phyloP scores from a whole-genome alignment of 345 rosid species.

The Murraya paniculata region DNA sequence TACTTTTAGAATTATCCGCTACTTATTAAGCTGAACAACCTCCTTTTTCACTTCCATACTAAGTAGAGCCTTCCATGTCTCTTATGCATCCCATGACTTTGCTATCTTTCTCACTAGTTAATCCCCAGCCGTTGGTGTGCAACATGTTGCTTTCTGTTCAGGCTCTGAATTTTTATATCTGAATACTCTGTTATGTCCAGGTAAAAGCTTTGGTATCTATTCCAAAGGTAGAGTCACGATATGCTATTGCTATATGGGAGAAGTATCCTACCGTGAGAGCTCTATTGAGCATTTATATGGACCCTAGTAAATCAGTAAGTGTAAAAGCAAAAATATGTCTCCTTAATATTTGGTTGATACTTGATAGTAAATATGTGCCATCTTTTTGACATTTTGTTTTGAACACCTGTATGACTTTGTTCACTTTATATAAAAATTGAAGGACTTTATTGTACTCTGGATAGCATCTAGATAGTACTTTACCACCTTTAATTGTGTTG shows the following conservation, averaged over 20 bases:
- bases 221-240: conserved; percentile 96
- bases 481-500: not conserved
- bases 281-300: conserved; percentile 79
- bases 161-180: not conserved
- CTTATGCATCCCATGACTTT: not conserved
- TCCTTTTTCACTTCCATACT: not conserved
- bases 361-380: not conserved
- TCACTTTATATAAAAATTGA: not conserved
- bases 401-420: not conserved
- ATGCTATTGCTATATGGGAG: conserved; percentile 78
- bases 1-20: not conserved
- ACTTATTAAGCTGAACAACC: not conserved
- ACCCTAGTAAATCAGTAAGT: conserved; percentile 74
- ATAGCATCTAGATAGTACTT: not conserved
- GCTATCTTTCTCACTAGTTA: not conserved
- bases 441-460: not conserved
- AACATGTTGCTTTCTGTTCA: not conserved
- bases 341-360: not conserved
- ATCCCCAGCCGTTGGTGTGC: not conserved
- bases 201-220: conserved; percentile 87
- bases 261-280: conserved; percentile 94
- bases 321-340: conserved; percentile 2
- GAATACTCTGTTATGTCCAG: conserved; percentile 33
- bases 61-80: not conserved
- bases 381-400: not conserved